phyloP scores from a whole-genome alignment of 257 asterid species.

The Asclepias syriaca region DNA sequence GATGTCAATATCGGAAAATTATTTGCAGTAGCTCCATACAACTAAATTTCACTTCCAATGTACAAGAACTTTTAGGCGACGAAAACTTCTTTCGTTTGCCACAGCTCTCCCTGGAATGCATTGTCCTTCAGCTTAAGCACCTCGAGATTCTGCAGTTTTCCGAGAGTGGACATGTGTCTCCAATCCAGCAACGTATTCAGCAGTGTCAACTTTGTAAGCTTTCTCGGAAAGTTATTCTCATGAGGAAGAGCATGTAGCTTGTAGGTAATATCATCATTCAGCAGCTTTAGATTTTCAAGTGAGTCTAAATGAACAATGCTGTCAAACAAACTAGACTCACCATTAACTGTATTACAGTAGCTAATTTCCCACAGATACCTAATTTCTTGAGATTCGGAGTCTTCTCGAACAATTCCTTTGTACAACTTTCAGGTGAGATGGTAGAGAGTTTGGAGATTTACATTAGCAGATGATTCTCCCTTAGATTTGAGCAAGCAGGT shows the following conservation, averaged over 20 bases:
- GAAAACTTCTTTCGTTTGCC: too few relatives aligned
- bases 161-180: too few relatives aligned
- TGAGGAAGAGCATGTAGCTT: conserved; percentile 1
- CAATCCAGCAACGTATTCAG: conserved; percentile 22
- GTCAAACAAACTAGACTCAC: conserved; percentile 17
- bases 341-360: conserved; percentile 6
- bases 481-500: conserved; percentile 11
- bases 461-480: neutral
- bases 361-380: conserved; percentile 20
- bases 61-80: too few relatives aligned
- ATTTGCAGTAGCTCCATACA: too few relatives aligned
- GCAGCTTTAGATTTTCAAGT: conserved; percentile 22
- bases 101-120: too few relatives aligned
- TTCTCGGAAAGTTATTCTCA: conserved; percentile 17
- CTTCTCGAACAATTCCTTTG: conserved; percentile 15
- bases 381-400: conserved; percentile 20
- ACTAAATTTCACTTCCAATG: too few relatives aligned
- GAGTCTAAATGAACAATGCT: conserved; percentile 4
- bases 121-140: too few relatives aligned
- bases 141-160: too few relatives aligned
- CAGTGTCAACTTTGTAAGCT: conserved; percentile 17
- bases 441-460: conserved; percentile 17
- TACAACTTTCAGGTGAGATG: conserved; percentile 27
- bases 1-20: too few relatives aligned
- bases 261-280: conserved; percentile 11